Evolutionary conservation across 129 eudicot species (phyloP), one percentile per base, ranked within the genome.

Genomic region (Dittrichia graveolens): DNA sequence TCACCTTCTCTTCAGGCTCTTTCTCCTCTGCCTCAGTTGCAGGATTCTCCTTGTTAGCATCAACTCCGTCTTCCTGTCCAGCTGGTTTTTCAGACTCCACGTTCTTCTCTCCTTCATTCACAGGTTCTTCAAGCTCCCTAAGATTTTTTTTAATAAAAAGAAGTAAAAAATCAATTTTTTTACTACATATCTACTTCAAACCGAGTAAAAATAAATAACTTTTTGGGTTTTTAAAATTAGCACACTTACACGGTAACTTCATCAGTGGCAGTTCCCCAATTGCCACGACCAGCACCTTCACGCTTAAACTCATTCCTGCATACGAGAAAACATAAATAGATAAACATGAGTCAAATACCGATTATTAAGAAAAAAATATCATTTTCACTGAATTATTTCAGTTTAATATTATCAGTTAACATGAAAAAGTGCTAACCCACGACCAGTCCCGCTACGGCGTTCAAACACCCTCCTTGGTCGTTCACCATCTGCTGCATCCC

Each of bases 261-360:
- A 76, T 92, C 97, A 60, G 83, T 81, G 24, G 88, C 76, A 57
- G 96, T 69, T 66, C 98, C 98, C 98, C 96, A 89, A 63, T 92
- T 92, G 15, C 96, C 94, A 71, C 88, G 96, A 15, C 96, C 98
- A 83, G 94, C 72, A 47, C 98, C 98, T 12, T 92, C 98, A 72
- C 91, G 89, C 61, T 92, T 92, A 61, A 79, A 41, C 37, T 85
- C 98, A 79, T 74, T 81, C 58, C 96, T 92, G 76, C 65, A 66
- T 7, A 68, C 18, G 6, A 72, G 4, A 61, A 31, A 4, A 9
- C 13, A 69, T 31, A 64, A 18, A 11, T 35, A 35, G 4, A 47
- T 43, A 42, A 1, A 2, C 8, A 39, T 12, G 1, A 24, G 31
- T 24, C 31, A 24, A 24, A 24, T 24, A 47, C 19, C 3, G 49